phyloP scores from a whole-genome alignment of 805 yeast species.

The Ogataea henricii region DNA sequence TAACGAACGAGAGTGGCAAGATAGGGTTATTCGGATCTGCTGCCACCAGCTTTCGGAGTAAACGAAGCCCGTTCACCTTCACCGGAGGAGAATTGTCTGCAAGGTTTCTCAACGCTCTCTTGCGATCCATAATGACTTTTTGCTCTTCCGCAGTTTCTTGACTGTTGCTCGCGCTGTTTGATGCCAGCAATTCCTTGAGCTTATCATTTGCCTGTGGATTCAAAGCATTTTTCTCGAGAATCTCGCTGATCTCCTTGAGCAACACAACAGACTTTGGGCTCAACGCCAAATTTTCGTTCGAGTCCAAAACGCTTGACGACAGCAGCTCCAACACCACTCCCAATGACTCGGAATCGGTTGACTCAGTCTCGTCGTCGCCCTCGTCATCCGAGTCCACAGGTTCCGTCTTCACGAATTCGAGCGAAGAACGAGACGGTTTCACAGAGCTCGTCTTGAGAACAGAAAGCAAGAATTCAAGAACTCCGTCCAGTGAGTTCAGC shows the following conservation, averaged over 20 bases:
- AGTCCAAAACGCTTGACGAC: constrained; percentile 38
- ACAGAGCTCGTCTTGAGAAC: constrained; percentile 33
- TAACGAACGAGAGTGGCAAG: constrained; percentile 52
- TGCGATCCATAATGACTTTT: constrained; percentile 43
- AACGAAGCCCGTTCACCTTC: constrained; percentile 79
- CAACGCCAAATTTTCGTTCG: constrained; percentile 1
- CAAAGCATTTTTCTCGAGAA: constrained; percentile 4
- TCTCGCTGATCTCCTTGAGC: constrained; percentile 18
- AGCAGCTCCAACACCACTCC: constrained; percentile 40
- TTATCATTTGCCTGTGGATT: not conserved
- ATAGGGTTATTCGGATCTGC: constrained; percentile 46
- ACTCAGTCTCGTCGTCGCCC: constrained; percentile 47
- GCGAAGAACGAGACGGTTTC: not conserved
- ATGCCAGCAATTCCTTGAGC: not conserved
- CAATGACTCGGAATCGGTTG: constrained; percentile 34
- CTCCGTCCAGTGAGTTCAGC: constrained; percentile 56
- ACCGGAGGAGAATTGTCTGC: constrained; percentile 82
- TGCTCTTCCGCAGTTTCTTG: constrained; percentile 22
- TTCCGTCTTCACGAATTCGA: constrained; percentile 6
- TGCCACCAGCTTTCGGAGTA: constrained; percentile 51
- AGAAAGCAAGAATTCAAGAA: constrained; percentile 50
- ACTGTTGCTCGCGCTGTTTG: not conserved
- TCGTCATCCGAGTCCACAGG: constrained; percentile 40
- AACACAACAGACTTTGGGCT: constrained; percentile 10
- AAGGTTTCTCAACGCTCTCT: constrained; percentile 64